Conservation (phyloP, 2,329 filamentous ascomycete species). For the Venturia effusa region DNA sequence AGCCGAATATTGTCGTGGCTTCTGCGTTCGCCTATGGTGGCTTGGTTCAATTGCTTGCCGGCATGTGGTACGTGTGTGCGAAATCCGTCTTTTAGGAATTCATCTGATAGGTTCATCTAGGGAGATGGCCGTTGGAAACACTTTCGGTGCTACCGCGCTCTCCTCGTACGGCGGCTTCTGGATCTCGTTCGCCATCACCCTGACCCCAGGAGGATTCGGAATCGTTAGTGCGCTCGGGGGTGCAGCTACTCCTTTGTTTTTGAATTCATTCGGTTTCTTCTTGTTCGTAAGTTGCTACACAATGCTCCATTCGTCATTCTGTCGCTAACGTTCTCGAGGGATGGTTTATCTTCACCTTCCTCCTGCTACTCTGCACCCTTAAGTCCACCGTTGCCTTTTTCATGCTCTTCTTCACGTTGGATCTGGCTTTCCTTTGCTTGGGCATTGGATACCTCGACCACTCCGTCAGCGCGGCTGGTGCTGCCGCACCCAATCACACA, state of each 20-base stretch:
- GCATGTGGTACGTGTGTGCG: slow-evolving; percentile 38
- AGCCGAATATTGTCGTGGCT: slow-evolving; percentile 37
- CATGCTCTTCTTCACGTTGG: slow-evolving; percentile 46
- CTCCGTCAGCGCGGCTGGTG: slow-evolving; percentile 14
- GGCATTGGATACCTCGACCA: slow-evolving; percentile 41
- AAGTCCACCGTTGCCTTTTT: slow-evolving; percentile 50
- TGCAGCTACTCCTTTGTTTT: slow-evolving; percentile 31
- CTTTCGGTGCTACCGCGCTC: slow-evolving; percentile 51
- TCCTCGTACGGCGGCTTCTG: slow-evolving; percentile 53
- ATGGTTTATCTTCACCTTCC: slow-evolving; percentile 49
- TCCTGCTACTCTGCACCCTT: slow-evolving; percentile 46
- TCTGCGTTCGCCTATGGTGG: slow-evolving; percentile 40
- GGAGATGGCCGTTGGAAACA: slow-evolving; percentile 49
- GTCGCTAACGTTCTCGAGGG: slow-evolving; percentile 18
- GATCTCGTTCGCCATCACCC: slow-evolving; percentile 49
- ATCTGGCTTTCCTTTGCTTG: slow-evolving; percentile 48
- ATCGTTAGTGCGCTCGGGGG: slow-evolving; percentile 37
- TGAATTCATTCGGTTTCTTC: slow-evolving; percentile 46
- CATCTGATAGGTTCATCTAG: slow-evolving; percentile 17
- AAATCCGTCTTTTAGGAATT: too few relatives aligned
- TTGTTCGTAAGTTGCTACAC: slow-evolving; percentile 33
- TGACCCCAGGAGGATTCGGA: slow-evolving; percentile 40
- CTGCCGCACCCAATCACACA: slow-evolving; percentile 28
- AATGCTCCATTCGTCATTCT: neutral
- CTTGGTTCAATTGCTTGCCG: slow-evolving; percentile 39